phyloP scores from a whole-genome alignment of 2,329 filamentous ascomycete genomes.

The Ilyonectria robusta region DNA sequence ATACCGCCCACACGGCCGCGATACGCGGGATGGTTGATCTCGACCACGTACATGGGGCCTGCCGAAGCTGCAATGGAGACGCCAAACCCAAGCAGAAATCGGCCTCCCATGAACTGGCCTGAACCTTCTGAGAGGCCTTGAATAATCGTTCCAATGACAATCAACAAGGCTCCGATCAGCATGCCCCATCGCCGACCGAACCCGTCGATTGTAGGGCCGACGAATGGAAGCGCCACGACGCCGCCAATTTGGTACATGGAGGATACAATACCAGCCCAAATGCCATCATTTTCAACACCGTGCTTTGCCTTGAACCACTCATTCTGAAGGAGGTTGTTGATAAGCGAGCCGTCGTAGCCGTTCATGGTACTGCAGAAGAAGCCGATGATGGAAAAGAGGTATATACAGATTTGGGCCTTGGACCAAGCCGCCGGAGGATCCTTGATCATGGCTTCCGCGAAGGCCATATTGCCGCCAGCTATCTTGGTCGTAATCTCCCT shows the following conservation, averaged over 20 bases:
- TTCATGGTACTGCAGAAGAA: conserved; percentile 61
- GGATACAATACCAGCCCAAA: conserved; percentile 65
- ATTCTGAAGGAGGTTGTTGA: conserved; percentile 62
- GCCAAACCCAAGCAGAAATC: conserved; percentile 71
- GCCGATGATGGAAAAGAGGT: conserved; percentile 60
- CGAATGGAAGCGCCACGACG: conserved; percentile 61
- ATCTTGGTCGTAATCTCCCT: conserved; percentile 54
- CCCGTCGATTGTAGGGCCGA: conserved; percentile 62
- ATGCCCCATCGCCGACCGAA: conserved; percentile 60
- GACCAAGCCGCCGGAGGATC: conserved; percentile 63
- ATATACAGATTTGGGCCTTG: conserved; percentile 56
- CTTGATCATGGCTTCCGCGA: conserved; percentile 67
- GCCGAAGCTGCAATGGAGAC: conserved; percentile 62
- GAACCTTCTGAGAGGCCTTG: conserved; percentile 57
- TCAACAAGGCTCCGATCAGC: conserved; percentile 55
- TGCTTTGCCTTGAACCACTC: conserved; percentile 58
- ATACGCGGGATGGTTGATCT: conserved; percentile 62
- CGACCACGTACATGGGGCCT: conserved; percentile 63
- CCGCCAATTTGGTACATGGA: conserved; percentile 68
- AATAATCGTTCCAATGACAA: conserved; percentile 61
- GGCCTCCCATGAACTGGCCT: conserved; percentile 66
- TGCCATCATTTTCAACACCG: conserved; percentile 58
- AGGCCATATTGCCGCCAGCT: conserved; percentile 67
- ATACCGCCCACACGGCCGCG: conserved; percentile 58
- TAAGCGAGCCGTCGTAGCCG: conserved; percentile 34